Evolutionary conservation across 2,329 filamentous ascomycete species (phyloP).

Genomic region (Penicillium aurantiogriseum): DNA sequence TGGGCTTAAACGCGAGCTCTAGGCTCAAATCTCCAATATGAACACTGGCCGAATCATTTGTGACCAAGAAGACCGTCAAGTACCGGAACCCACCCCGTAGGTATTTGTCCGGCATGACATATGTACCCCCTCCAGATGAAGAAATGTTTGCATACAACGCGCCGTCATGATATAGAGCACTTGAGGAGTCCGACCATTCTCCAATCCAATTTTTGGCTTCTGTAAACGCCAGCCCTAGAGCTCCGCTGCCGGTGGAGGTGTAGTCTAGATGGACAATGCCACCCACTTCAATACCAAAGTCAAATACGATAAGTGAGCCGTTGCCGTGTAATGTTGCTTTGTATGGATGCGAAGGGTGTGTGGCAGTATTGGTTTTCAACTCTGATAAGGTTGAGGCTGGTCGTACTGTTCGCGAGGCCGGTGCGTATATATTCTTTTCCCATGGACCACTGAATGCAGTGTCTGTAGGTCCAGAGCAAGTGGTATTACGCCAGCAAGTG

Average conservation of each 20-base stretch:
- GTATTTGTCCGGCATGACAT: constrained; percentile 40
- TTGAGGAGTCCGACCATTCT: constrained; percentile 50
- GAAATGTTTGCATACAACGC: constrained; percentile 41
- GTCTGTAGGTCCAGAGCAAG: constrained; percentile 52
- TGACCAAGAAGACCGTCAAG: constrained; percentile 42
- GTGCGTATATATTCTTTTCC: constrained; percentile 59
- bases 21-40: constrained; percentile 41
- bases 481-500: constrained; percentile 56
- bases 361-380: constrained; percentile 25
- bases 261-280: constrained; percentile 56
- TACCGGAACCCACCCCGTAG: constrained; percentile 49
- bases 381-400: constrained; percentile 48
- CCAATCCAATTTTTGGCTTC: constrained; percentile 52
- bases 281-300: constrained; percentile 60
- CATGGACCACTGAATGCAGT: constrained; percentile 57
- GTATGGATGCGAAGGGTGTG: constrained; percentile 32
- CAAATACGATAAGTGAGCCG: constrained; percentile 55
- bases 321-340: constrained; percentile 43
- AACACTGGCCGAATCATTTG: constrained; percentile 34
- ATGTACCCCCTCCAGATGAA: constrained; percentile 32
- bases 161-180: constrained; percentile 47
- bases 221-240: constrained; percentile 49
- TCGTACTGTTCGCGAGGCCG: constrained; percentile 50
- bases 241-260: constrained; percentile 38
- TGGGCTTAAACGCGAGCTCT: constrained; percentile 51